A percentile compares a stretch with the other conserved stretches of the same genome.
Evolutionary conservation across 768 basidiomycete species (phyloP).

Genomic region (Rossbeevera mucosa): DNA sequence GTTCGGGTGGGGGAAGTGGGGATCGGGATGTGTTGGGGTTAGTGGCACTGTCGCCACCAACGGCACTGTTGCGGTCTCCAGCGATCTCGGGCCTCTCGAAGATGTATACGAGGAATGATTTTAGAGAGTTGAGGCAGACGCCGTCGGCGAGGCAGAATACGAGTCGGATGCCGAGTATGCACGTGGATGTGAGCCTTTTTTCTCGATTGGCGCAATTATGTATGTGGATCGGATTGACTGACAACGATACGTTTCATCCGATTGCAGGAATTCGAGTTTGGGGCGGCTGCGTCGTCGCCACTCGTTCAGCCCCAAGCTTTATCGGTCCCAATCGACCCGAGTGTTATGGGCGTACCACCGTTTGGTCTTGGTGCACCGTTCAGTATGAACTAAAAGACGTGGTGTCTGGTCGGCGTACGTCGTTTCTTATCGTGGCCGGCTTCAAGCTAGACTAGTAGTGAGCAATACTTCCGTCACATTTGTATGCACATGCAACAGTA

Average conservation of each 20-base stretch:
- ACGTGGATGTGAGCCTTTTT: constrained; percentile 59
- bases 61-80: constrained; percentile 64
- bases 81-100: constrained; percentile 77
- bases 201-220: neutral
- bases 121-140: constrained; percentile 65
- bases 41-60: constrained; percentile 64
- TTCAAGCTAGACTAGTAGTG: too few relatives aligned
- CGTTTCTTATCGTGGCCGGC: too few relatives aligned
- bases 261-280: constrained; percentile 34
- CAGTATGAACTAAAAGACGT: constrained; percentile 17
- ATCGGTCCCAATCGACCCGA: constrained; percentile 15
- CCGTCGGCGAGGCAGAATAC: constrained; percentile 75
- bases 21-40: constrained; percentile 45
- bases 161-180: constrained; percentile 81
- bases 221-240: neutral
- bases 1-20: constrained; percentile 1
- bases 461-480: too few relatives aligned
- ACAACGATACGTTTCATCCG: neutral
- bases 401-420: too few relatives aligned
- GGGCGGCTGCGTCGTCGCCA: constrained; percentile 25
- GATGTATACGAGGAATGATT: constrained; percentile 77
- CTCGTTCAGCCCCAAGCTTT: constrained; percentile 26
- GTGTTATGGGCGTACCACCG: constrained; percentile 12
- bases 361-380: constrained; percentile 32
- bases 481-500: too few relatives aligned